Conservation (phyloP, 306 rosid species). For the Castanea crenata region DNA sequence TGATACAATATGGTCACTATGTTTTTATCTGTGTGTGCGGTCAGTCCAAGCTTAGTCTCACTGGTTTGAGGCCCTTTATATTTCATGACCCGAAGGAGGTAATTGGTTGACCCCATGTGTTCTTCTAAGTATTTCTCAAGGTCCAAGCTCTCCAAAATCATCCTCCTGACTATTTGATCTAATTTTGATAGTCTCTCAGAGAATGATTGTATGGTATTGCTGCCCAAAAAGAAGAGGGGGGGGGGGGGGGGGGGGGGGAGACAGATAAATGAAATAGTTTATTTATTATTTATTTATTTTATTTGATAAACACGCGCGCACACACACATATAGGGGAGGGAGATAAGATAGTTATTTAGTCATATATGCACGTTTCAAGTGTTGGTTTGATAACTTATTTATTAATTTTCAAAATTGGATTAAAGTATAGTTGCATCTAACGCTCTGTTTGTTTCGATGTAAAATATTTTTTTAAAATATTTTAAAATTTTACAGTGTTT, state of each 20-base stretch:
- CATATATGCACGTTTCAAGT: no score
- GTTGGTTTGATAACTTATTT: no score
- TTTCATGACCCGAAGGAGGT: constrained; percentile 66
- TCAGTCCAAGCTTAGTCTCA: constrained; percentile 48
- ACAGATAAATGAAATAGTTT: not conserved
- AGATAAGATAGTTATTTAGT: not conserved
- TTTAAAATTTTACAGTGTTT: no score
- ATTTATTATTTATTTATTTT: no score
- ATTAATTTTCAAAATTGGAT: no score
- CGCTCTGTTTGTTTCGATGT: no score
- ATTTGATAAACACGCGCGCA: no score
- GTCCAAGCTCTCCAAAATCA: constrained; percentile 69
- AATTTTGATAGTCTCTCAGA: constrained; percentile 47
- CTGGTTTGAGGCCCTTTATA: constrained; percentile 57
- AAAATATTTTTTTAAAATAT: no score
- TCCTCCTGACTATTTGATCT: constrained; percentile 61
- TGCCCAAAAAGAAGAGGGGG: constrained; percentile 6
- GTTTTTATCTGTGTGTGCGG: constrained; percentile 65
- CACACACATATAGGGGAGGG: not conserved
- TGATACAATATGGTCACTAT: constrained; percentile 60
- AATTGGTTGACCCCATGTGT: constrained; percentile 61
- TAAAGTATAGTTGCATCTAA: no score
- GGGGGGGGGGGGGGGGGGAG: no score
- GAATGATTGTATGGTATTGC: constrained; percentile 52
- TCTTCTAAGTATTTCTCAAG: constrained; percentile 69